Percentiles rank a stretch among this genome's conserved stretches.
These are phyloP conservation scores for Henckelia pumila DNA, from an alignment of 257 asterid genomes.

Conservation along the genomic window DNA sequence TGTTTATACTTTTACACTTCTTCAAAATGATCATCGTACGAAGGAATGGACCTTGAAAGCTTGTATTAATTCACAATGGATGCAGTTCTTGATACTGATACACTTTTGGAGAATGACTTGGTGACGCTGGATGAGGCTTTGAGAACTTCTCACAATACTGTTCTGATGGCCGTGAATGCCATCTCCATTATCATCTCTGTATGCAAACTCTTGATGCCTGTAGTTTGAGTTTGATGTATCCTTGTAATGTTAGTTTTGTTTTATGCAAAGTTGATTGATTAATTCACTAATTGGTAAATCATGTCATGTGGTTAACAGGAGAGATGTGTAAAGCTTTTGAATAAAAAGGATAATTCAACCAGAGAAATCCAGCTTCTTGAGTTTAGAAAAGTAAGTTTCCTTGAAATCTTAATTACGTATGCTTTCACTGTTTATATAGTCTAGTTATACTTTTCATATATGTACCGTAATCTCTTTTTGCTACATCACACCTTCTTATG, in stretches of 20 bases:
- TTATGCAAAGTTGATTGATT: slow-evolving; percentile 10
- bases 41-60: slow-evolving; percentile 47
- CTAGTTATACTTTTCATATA: neutral
- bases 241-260: slow-evolving; percentile 10
- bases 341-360: slow-evolving; percentile 35
- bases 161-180: slow-evolving; percentile 86
- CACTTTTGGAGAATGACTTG: slow-evolving; percentile 80
- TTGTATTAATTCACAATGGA: slow-evolving; percentile 28
- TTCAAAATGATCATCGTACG: slow-evolving; percentile 40
- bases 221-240: slow-evolving; percentile 20
- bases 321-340: slow-evolving; percentile 52
- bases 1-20: slow-evolving; percentile 43
- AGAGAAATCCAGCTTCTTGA: slow-evolving; percentile 61
- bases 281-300: slow-evolving; percentile 11
- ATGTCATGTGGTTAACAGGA: slow-evolving; percentile 52
- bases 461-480: neutral
- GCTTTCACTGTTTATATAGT: slow-evolving; percentile 3
- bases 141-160: slow-evolving; percentile 75
- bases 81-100: slow-evolving; percentile 91
- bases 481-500: neutral
- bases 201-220: slow-evolving; percentile 31
- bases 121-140: slow-evolving; percentile 93
- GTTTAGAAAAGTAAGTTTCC: slow-evolving; percentile 50
- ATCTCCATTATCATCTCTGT: slow-evolving; percentile 71
- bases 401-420: slow-evolving; percentile 7